Evolutionary conservation across 1,284 basidiomycete species (phyloP).

Genomic region (Leccinum fuscescens): DNA sequence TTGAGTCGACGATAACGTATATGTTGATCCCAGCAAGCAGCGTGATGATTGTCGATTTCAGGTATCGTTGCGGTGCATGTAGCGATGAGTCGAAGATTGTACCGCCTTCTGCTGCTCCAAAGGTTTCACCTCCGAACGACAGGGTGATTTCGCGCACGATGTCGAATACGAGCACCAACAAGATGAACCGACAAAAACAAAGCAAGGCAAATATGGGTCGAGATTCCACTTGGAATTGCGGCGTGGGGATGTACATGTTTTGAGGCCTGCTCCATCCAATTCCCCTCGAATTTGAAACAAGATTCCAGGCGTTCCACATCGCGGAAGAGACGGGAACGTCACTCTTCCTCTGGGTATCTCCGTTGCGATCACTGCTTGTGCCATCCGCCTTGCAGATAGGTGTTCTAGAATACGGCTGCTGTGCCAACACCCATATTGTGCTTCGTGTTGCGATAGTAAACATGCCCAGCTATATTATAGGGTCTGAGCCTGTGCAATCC

Average conservation of each 20-base stretch:
- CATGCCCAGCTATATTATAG: conserved; percentile 18
- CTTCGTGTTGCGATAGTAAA: conserved; percentile 28
- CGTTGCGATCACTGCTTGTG: not conserved
- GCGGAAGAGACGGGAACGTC: conserved; percentile 8
- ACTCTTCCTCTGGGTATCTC: not conserved
- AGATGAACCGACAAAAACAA: conserved; percentile 13
- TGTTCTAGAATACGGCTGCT: conserved; percentile 17
- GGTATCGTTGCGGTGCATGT: conserved; percentile 42
- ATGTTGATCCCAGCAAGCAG: conserved; percentile 42
- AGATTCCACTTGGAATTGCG: conserved; percentile 19
- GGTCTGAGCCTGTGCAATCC: not conserved
- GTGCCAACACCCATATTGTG: conserved; percentile 21
- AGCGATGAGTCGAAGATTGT: conserved; percentile 51
- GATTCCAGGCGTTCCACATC: conserved; percentile 32
- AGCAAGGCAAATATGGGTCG: conserved; percentile 16
- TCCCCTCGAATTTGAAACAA: conserved; percentile 24
- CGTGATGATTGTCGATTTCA: conserved; percentile 42
- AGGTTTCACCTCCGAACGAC: conserved; percentile 22
- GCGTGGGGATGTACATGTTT: conserved; percentile 12
- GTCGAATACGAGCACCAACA: conserved; percentile 14
- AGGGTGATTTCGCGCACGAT: not conserved
- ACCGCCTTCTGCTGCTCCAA: conserved; percentile 31
- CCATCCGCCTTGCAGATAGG: conserved; percentile 4
- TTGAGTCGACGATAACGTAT: conserved; percentile 42
- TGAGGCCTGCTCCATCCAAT: conserved; percentile 27